phyloP scores from a whole-genome alignment of 495 filamentous ascomycete species.

The Platismatia glauca region DNA sequence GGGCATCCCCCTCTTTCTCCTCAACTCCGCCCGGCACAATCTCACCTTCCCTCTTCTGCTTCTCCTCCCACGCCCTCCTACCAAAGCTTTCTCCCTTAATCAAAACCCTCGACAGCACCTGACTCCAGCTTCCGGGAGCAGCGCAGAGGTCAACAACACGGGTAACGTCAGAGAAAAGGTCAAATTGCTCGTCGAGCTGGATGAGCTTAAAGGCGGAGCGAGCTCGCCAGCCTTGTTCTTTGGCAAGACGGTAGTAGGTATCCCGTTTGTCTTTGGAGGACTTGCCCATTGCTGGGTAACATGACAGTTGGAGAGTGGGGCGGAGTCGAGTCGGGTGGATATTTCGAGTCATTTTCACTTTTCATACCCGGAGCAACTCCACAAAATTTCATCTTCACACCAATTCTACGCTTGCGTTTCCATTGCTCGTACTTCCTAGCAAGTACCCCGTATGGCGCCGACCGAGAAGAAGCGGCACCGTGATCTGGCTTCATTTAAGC shows the following conservation, averaged over 20 bases:
- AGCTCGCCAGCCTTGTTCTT: conserved; percentile 97
- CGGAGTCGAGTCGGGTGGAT: neutral
- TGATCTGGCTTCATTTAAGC: conserved; percentile 22
- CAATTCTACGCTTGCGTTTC: neutral
- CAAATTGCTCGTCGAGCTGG: conserved; percentile 94
- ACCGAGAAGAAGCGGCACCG: conserved; percentile 39
- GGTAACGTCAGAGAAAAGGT: conserved; percentile 79
- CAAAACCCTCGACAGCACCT: conserved; percentile 84
- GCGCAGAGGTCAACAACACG: conserved; percentile 94
- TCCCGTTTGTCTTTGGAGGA: conserved; percentile 98
- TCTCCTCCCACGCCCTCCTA: conserved; percentile 72
- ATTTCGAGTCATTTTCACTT: neutral
- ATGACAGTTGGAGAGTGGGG: neutral
- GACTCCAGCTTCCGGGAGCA: conserved; percentile 92
- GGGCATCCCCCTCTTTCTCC: conserved; percentile 16
- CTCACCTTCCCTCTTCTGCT: conserved; percentile 50
- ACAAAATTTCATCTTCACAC: neutral
- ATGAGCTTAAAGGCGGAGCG: conserved; percentile 94
- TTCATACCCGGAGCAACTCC: conserved; percentile 6
- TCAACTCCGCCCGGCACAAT: conserved; percentile 28
- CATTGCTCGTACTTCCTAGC: neutral
- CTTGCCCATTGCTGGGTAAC: conserved; percentile 63
- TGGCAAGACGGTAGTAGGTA: conserved; percentile 92
- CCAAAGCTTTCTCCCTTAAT: conserved; percentile 90
- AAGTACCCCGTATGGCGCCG: conserved; percentile 7